A percentile compares a stretch with the other conserved stretches of the same genome.
phyloP scores from a whole-genome alignment of 192 early-diverging fungal species.

The Backusella sp. region DNA sequence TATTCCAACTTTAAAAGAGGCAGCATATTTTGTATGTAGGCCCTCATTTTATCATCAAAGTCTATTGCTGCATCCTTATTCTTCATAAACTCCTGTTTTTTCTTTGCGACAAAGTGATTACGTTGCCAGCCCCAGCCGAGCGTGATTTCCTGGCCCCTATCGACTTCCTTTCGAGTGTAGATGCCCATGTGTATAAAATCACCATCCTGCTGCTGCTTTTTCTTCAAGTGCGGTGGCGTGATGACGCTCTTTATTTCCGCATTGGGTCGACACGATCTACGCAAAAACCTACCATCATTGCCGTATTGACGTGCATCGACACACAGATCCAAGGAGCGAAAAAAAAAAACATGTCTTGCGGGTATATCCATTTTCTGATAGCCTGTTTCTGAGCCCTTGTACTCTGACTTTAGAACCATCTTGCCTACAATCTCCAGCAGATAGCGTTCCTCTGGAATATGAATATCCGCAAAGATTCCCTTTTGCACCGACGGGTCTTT shows the following conservation, averaged over 20 bases:
- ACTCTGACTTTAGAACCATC: conserved; percentile 60
- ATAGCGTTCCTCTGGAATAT: conserved; percentile 52
- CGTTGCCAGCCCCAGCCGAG: conserved; percentile 72
- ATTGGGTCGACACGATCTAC: conserved; percentile 68
- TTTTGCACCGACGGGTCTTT: conserved; percentile 12
- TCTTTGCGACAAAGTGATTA: conserved; percentile 38
- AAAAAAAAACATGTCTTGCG: conserved; percentile 65
- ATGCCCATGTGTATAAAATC: conserved; percentile 63
- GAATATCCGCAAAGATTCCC: conserved; percentile 12
- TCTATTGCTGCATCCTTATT: neutral
- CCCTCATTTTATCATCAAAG: conserved; percentile 18
- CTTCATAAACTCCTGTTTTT: conserved; percentile 26
- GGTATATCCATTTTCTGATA: conserved; percentile 64
- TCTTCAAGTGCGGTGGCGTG: conserved; percentile 32
- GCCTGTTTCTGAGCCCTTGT: conserved; percentile 61
- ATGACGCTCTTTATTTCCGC: conserved; percentile 61
- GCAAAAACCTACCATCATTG: conserved; percentile 64
- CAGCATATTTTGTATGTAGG: conserved; percentile 33
- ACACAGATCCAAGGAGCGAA: conserved; percentile 62
- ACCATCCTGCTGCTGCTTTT: conserved; percentile 39
- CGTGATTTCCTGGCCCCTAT: conserved; percentile 67
- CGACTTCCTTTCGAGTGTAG: conserved; percentile 58
- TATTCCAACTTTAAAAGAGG: conserved; percentile 33
- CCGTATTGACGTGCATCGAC: conserved; percentile 72
- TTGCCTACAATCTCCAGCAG: conserved; percentile 81